phyloP scores from a whole-genome alignment of 331 rosid species.

The Malus hybrid region DNA sequence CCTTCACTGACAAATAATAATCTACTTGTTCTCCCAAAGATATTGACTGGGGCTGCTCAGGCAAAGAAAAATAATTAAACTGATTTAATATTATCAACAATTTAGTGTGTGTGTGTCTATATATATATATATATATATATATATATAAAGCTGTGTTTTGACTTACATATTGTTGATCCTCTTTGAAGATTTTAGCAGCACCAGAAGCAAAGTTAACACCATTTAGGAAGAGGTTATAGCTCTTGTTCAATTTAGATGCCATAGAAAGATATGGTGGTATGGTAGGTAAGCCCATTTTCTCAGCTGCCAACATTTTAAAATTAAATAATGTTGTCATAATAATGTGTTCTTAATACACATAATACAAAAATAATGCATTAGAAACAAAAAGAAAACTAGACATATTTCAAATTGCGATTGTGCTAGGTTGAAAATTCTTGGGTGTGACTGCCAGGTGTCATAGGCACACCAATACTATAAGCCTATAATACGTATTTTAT shows the following conservation, averaged over 20 bases:
- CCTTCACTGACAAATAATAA: conserved; percentile 26
- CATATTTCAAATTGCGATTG: too few relatives aligned
- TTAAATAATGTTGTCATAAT: not conserved
- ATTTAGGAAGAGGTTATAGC: conserved; percentile 17
- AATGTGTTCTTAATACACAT: too few relatives aligned
- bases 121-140: too few relatives aligned
- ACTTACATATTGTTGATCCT: conserved; percentile 49
- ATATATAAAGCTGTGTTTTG: not conserved
- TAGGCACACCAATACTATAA: too few relatives aligned
- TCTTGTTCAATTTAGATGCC: conserved; percentile 14
- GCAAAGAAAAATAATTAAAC: not conserved
- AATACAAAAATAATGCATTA: too few relatives aligned
- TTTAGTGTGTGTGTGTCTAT: too few relatives aligned
- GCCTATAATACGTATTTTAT: too few relatives aligned
- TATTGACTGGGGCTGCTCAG: conserved; percentile 39
- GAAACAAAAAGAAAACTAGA: too few relatives aligned
- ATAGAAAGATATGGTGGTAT: conserved; percentile 68
- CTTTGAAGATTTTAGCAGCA: conserved; percentile 67
- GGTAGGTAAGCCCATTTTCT: conserved; percentile 56
- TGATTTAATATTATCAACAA: not conserved
- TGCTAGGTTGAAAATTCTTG: too few relatives aligned
- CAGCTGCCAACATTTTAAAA: conserved; percentile 40
- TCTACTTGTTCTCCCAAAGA: conserved; percentile 55
- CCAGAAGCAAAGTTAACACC: conserved; percentile 95
- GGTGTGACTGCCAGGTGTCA: too few relatives aligned